Evolutionary conservation across 2,329 filamentous ascomycete genomes (phyloP).

Genomic region (Calonectria pteridis): DNA sequence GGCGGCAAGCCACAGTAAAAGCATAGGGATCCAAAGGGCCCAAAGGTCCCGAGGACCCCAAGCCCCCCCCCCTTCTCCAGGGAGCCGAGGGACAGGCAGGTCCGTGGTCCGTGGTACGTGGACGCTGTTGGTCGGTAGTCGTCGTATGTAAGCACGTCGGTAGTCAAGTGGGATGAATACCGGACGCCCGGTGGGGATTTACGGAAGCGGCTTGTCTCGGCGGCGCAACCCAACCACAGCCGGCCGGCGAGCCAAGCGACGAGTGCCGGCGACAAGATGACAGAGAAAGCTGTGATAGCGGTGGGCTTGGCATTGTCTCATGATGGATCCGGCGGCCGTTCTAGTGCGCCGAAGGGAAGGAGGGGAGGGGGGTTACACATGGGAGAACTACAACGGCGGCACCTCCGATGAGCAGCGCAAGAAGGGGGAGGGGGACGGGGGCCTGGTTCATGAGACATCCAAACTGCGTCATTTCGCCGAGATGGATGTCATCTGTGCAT

Average conservation of each 20-base stretch:
- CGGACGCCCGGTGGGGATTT: constrained; percentile 23
- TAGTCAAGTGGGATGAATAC: constrained; percentile 25
- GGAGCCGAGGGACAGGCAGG: not conserved
- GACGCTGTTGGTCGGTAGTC: not conserved
- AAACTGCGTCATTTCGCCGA: constrained; percentile 19
- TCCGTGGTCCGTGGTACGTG: not conserved
- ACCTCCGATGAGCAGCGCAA: not conserved
- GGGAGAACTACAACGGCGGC: not conserved
- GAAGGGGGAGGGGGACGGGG: not conserved
- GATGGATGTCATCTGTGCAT: constrained; percentile 20
- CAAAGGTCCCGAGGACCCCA: not conserved
- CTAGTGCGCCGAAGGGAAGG: not conserved
- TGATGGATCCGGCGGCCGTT: not conserved
- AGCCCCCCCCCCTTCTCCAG: not conserved
- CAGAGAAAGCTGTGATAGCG: not conserved
- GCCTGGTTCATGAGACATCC: not conserved
- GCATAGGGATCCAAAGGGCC: not conserved
- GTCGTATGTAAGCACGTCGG: constrained; percentile 13
- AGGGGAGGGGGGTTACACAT: not conserved
- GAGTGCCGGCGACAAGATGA: not conserved
- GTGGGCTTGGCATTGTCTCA: not conserved
- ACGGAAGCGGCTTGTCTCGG: constrained; percentile 21
- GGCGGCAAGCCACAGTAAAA: not conserved
- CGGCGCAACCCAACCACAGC: constrained; percentile 13
- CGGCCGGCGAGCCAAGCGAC: constrained; percentile 4